Conservation (phyloP, 2,329 filamentous ascomycete genomes). For the Bipolaris bicolor region DNA sequence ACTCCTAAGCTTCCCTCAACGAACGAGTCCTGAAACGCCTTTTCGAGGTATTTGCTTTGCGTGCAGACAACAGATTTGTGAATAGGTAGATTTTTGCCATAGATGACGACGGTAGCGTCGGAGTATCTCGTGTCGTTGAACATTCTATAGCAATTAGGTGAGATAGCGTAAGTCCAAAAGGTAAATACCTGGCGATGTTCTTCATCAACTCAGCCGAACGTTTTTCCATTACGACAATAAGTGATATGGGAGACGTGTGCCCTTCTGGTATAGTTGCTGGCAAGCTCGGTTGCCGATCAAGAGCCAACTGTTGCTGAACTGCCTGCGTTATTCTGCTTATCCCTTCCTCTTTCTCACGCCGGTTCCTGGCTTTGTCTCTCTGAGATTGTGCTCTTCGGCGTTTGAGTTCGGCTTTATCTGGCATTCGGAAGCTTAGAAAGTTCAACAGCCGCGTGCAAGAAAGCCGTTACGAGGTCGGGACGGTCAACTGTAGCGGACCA, state of each 20-base stretch:
- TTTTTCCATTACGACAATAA: constrained; percentile 4
- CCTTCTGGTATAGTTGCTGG: not conserved
- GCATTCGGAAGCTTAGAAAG: not conserved
- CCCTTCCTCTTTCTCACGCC: constrained; percentile 5
- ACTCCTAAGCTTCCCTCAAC: constrained; percentile 14
- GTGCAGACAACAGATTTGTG: constrained; percentile 19
- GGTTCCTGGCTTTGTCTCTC: constrained; percentile 7
- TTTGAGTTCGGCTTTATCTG: constrained; percentile 6
- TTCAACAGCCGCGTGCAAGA: not conserved
- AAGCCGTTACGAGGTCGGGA: not conserved
- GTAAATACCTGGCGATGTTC: constrained; percentile 6
- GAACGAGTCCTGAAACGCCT: constrained; percentile 16
- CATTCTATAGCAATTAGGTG: constrained; percentile 9
- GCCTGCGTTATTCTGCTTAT: constrained; percentile 2
- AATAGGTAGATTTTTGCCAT: constrained; percentile 10
- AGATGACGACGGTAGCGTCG: constrained; percentile 14
- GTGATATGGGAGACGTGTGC: constrained; percentile 1
- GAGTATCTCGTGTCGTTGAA: constrained; percentile 19
- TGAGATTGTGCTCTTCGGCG: constrained; percentile 11
- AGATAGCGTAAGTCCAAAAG: not conserved
- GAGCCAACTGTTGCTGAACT: constrained; percentile 5
- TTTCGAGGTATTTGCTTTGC: constrained; percentile 22
- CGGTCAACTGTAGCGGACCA: too few relatives aligned
- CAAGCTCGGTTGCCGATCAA: not conserved
- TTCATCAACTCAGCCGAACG: constrained; percentile 4